These are phyloP conservation scores for Cladophialophora psammophila DNA, from an alignment of 2,329 filamentous ascomycete genomes.

Conservation along the genomic window DNA sequence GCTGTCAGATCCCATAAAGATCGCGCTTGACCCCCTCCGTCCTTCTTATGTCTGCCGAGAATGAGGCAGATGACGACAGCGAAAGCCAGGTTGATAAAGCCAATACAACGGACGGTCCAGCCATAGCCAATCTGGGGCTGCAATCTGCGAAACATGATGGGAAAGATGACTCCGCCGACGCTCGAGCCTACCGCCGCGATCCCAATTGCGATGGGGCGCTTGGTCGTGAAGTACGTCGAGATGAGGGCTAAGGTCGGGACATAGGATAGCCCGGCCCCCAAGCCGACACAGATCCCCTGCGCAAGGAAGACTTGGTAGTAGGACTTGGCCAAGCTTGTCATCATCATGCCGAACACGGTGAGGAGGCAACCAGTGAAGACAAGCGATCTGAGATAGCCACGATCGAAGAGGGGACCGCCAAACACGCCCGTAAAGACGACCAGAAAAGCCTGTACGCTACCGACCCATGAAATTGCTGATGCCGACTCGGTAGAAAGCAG, in stretches of 20 bases:
- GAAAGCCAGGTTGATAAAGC: slow-evolving; percentile 62
- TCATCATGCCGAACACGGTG: slow-evolving; percentile 39
- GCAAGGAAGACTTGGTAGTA: slow-evolving; percentile 64
- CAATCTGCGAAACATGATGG: slow-evolving; percentile 57
- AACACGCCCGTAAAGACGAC: slow-evolving; percentile 85
- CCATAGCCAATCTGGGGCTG: slow-evolving; percentile 55
- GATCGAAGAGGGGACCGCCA: slow-evolving; percentile 85
- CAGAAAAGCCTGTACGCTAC: slow-evolving; percentile 81
- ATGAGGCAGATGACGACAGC: slow-evolving; percentile 57
- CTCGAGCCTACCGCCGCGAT: slow-evolving; percentile 57
- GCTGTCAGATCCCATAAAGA: neutral
- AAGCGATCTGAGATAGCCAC: slow-evolving; percentile 55
- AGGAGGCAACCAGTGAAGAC: slow-evolving; percentile 46
- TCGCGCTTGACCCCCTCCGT: neutral
- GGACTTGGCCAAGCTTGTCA: slow-evolving; percentile 47
- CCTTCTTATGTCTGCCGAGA: neutral
- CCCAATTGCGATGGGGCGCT: slow-evolving; percentile 57
- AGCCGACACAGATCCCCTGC: slow-evolving; percentile 57
- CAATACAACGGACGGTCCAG: slow-evolving; percentile 62
- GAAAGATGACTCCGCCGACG: slow-evolving; percentile 63
- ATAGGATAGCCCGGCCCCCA: slow-evolving; percentile 52
- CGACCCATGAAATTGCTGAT: slow-evolving; percentile 83
- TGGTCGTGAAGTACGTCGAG: slow-evolving; percentile 58
- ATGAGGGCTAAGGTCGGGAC: slow-evolving; percentile 57
- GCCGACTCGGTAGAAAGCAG: slow-evolving; percentile 73